Evolutionary conservation across 2,329 filamentous ascomycete genomes (phyloP), one percentile per base, ranked within the genome.

Genomic region (Thyridium curvatum): DNA sequence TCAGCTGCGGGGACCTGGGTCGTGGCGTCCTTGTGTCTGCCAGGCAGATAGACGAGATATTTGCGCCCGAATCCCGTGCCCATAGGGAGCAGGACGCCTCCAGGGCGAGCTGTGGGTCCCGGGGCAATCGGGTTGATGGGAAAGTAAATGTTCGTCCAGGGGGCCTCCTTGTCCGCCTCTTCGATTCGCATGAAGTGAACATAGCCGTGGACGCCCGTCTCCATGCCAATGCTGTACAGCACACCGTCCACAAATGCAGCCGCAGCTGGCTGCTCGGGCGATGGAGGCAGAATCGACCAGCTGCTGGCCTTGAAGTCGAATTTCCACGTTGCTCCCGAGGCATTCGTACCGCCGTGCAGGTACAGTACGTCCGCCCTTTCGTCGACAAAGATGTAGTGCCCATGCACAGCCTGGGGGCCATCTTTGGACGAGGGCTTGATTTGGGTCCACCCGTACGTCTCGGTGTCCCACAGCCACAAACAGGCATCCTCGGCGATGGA

Each of bases 21-120:
- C 18, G 21, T 40, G 21, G n/a, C 37, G 6, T 37, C 43, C 2
- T 42, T 35, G 4, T 33, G 41, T 30, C 61, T 58, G 7, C 73
- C 72, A 12, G 73, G 67, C 39, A 76, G 53, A 31, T 71, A 68
- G 3, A 75, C 53, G 1, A 77, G 59, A 47, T 74, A 77, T 31
- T 68, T 58, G 9, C 73, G 62, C 5, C 72, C 72, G 43, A 70
- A 67, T 9, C 72, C 72, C 0, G 71, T 74, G 0, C 64, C 66
- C 8, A 77, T 52, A 9, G 65, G 62, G 3, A 69, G 48, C 9
- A 77, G 50, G 2, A 63, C 66, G 2, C 65, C 65, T 12, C 63
- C 61, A 4, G 54, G 58, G 4, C 71, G 61, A 8, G 63, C 57
- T 18, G 55, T 56, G 2, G 72, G 72, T 1, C 63, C 64, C 1